phyloP scores from a whole-genome alignment of 2,329 filamentous ascomycete species.

The Venturia pyrina region DNA sequence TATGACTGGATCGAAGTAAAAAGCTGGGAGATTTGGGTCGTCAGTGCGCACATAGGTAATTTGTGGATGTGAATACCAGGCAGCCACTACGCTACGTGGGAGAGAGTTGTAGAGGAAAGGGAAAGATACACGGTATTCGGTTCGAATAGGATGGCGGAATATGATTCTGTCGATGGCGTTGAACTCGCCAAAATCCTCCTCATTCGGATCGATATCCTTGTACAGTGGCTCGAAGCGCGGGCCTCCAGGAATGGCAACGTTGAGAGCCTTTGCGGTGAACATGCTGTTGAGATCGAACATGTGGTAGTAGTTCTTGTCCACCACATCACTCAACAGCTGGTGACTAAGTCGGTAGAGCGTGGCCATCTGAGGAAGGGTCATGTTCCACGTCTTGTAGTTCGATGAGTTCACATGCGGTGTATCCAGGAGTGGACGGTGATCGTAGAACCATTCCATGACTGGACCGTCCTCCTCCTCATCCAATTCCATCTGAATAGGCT shows the following conservation, averaged over 20 bases:
- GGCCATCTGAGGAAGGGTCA: conserved; percentile 90
- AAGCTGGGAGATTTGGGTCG: conserved; percentile 81
- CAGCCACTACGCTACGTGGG: conserved; percentile 83
- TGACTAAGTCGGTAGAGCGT: conserved; percentile 85
- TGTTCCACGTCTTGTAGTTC: conserved; percentile 94
- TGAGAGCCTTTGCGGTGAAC: conserved; percentile 89
- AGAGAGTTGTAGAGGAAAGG: conserved; percentile 95
- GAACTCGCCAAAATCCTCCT: conserved; percentile 98
- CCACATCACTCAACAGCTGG: conserved; percentile 80
- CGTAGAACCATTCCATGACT: conserved; percentile 96
- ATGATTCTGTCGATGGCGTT: conserved; percentile 99
- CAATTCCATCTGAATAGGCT: conserved; percentile 97
- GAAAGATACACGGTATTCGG: conserved; percentile 89
- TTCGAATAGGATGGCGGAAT: conserved; percentile 88
- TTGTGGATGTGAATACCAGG: conserved; percentile 91
- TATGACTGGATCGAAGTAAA: conserved; percentile 96
- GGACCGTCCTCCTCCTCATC: conserved; percentile 87
- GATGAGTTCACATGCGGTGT: conserved; percentile 91
- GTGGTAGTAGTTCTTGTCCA: conserved; percentile 96
- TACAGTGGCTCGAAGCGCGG: conserved; percentile 94
- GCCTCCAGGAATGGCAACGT: conserved; percentile 94
- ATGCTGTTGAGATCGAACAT: conserved; percentile 95
- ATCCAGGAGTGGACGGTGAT: conserved; percentile 81
- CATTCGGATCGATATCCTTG: conserved; percentile 97
- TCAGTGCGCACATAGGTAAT: conserved; percentile 83